These are phyloP conservation scores for Fusarium circinatum DNA, from an alignment of 2,329 filamentous ascomycete genomes.

Conservation along the genomic window DNA sequence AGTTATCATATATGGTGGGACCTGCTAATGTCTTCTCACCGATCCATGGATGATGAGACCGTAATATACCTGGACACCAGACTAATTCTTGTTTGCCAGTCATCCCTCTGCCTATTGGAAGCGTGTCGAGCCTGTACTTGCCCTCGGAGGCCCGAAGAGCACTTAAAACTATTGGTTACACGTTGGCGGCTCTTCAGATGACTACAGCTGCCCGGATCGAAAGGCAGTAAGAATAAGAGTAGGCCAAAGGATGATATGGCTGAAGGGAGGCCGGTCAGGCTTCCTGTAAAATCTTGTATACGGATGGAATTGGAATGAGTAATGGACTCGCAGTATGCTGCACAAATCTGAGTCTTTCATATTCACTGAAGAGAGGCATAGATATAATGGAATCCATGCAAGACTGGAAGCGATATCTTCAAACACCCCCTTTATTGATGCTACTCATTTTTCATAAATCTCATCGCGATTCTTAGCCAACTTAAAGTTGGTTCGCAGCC, in stretches of 20 bases:
- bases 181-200: too few species aligned
- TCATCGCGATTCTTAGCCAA: not conserved
- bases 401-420: too few species aligned
- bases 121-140: rapidly evolving
- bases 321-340: not conserved
- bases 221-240: not conserved
- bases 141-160: not conserved
- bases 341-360: not conserved
- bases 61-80: rapidly evolving
- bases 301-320: not conserved
- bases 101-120: not conserved
- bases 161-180: too few species aligned
- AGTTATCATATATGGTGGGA: rapidly evolving
- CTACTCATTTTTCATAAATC: not conserved
- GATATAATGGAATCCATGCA: too few species aligned
- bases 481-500: not conserved
- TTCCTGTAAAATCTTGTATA: not conserved
- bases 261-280: not conserved
- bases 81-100: not conserved
- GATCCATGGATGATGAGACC: not conserved
- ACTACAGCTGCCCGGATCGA: not conserved
- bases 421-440: not conserved
- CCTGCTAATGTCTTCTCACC: rapidly evolving
- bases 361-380: too few species aligned
- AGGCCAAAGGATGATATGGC: not conserved